Evolutionary conservation across 1,139 yeast species (phyloP).

Genomic region (Scheffersomyces parashehatae): DNA sequence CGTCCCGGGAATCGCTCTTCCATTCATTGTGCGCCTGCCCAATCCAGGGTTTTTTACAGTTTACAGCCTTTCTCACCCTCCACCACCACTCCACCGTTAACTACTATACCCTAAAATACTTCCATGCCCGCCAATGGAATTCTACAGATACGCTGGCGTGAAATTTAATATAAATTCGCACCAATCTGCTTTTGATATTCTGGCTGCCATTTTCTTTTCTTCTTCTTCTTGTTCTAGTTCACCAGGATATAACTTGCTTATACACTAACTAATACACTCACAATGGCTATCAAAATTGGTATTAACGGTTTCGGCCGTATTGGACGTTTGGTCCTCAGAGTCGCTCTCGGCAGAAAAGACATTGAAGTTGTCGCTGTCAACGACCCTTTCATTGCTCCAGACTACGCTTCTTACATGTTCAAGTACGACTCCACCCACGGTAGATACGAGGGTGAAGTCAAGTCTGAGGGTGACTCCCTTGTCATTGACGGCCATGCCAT

Average conservation of each 20-base stretch:
- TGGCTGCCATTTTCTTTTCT: conserved; percentile 2
- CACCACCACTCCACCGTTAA: too few relatives aligned
- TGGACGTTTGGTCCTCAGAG: conserved; percentile 83
- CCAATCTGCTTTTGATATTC: conserved; percentile 5
- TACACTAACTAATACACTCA: conserved; percentile 1
- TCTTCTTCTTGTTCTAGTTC: conserved; percentile 2
- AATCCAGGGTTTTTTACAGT: too few relatives aligned
- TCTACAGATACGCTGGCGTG: not conserved
- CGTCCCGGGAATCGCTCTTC: too few relatives aligned
- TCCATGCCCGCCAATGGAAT: too few relatives aligned
- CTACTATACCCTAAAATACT: too few relatives aligned
- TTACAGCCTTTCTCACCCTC: too few relatives aligned
- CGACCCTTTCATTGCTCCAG: conserved; percentile 82
- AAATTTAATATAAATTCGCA: conserved; percentile 9
- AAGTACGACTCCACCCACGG: conserved; percentile 90
- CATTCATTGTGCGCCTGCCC: too few relatives aligned
- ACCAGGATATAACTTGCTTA: not conserved
- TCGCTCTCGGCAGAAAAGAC: conserved; percentile 69
- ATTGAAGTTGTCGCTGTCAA: conserved; percentile 78
- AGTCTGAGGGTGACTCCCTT: conserved; percentile 54
- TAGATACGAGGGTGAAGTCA: conserved; percentile 67
- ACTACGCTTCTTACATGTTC: conserved; percentile 86
- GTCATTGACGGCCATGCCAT: conserved; percentile 70
- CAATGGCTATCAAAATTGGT: conserved; percentile 50
- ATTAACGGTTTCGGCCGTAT: conserved; percentile 91